These are phyloP conservation scores for Candida pseudoviswanathii DNA, from an alignment of 1,139 yeast species.

Conservation along the genomic window DNA sequence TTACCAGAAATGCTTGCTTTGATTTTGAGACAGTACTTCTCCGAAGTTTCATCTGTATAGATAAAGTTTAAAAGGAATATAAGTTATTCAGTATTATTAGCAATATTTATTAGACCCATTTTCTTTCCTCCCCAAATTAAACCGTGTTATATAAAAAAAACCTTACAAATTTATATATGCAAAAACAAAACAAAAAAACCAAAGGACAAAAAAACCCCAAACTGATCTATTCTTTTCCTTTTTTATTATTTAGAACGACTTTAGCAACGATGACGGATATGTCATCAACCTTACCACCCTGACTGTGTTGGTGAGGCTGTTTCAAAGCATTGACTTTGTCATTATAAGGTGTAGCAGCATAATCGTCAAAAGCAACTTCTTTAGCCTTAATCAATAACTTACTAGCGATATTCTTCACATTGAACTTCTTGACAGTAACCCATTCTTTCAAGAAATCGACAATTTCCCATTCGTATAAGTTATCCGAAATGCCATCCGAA, in stretches of 20 bases:
- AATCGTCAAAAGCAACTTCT: slow-evolving; percentile 55
- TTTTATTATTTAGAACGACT: slow-evolving; percentile 25
- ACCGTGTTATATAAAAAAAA: slow-evolving; percentile 1
- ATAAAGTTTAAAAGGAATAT: slow-evolving; percentile 1
- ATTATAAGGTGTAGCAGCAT: slow-evolving; percentile 56
- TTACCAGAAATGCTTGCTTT: slow-evolving; percentile 89
- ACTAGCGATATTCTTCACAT: slow-evolving; percentile 42
- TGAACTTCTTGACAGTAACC: slow-evolving; percentile 27
- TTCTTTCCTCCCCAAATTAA: neutral
- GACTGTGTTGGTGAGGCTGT: slow-evolving; percentile 32
- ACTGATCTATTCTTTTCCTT: slow-evolving; percentile 1
- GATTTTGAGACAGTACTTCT: slow-evolving; percentile 88
- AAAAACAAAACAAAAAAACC: neutral
- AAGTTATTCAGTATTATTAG: slow-evolving; percentile 3
- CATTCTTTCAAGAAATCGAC: slow-evolving; percentile 37
- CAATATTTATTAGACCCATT: slow-evolving; percentile 2
- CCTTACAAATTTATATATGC: neutral
- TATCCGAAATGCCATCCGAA: slow-evolving; percentile 60
- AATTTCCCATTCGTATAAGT: slow-evolving; percentile 52
- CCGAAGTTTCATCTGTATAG: slow-evolving; percentile 49
- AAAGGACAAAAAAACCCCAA: too few species aligned
- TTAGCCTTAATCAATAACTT: slow-evolving; percentile 46
- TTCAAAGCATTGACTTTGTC: slow-evolving; percentile 52
- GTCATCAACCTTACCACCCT: slow-evolving; percentile 61
- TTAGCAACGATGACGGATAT: slow-evolving; percentile 54